Evolutionary conservation across 2,329 filamentous ascomycete species (phyloP).

Genomic region (Claviceps sp.): DNA sequence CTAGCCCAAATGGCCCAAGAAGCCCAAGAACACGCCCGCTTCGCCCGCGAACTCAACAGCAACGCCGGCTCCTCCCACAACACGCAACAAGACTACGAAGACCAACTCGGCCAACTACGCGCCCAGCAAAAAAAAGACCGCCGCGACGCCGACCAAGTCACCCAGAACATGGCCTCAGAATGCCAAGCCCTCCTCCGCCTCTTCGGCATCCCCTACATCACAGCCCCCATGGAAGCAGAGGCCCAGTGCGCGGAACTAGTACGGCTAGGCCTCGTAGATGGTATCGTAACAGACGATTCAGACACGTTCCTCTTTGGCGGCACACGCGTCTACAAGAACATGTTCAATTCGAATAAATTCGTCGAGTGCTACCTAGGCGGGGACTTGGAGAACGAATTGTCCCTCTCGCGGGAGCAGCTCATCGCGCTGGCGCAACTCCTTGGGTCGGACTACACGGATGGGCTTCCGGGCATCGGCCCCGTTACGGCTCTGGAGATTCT

Average conservation of each 20-base stretch:
- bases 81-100: conserved; percentile 69
- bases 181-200: conserved; percentile 81
- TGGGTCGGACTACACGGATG: conserved; percentile 90
- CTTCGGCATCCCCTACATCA: conserved; percentile 93
- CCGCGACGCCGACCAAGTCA: conserved; percentile 91
- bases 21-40: conserved; percentile 85
- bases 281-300: conserved; percentile 93
- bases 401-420: conserved; percentile 71
- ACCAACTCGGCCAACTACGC: conserved; percentile 73
- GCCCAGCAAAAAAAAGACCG: conserved; percentile 95
- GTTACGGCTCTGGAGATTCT: conserved; percentile 92
- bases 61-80: conserved; percentile 52
- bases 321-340: conserved; percentile 95
- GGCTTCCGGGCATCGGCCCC: conserved; percentile 77
- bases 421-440: conserved; percentile 84
- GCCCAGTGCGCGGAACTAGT: conserved; percentile 94
- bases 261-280: conserved; percentile 74
- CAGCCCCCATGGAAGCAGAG: conserved; percentile 97
- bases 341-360: conserved; percentile 98
- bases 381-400: conserved; percentile 82
- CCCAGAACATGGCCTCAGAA: conserved; percentile 88
- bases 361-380: conserved; percentile 84
- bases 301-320: conserved; percentile 96
- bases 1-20: conserved; percentile 77
- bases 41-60: conserved; percentile 75